These are phyloP conservation scores for Hortiboletus flavorubellus DNA, from an alignment of 768 basidiomycete genomes.

Conservation along the genomic window DNA sequence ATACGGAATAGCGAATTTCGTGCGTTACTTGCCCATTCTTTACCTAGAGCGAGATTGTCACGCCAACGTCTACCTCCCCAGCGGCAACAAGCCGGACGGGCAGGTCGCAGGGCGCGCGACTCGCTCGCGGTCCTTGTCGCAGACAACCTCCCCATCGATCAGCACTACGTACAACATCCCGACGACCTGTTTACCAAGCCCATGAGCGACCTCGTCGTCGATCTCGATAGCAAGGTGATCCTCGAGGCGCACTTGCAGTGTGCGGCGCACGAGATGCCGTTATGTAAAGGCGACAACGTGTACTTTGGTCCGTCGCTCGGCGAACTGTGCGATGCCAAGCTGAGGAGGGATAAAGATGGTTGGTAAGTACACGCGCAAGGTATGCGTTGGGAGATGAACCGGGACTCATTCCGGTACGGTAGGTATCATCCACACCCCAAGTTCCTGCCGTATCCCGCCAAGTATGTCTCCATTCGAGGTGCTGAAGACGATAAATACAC, in stretches of 20 bases:
- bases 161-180: constrained; percentile 68
- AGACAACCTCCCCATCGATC: constrained; percentile 67
- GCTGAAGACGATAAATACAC: constrained; percentile 75
- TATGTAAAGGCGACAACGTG: constrained; percentile 56
- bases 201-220: constrained; percentile 62
- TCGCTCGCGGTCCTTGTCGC: constrained; percentile 73
- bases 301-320: constrained; percentile 70
- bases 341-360: constrained; percentile 71
- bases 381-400: background rate
- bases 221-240: constrained; percentile 69
- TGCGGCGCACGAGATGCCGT: constrained; percentile 82
- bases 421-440: constrained; percentile 85
- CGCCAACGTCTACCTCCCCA: constrained; percentile 24
- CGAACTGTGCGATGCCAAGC: constrained; percentile 56
- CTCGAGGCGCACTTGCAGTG: constrained; percentile 88
- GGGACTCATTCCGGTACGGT: background rate
- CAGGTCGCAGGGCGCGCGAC: constrained; percentile 77
- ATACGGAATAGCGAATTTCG: constrained; percentile 73
- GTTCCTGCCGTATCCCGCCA: constrained; percentile 73
- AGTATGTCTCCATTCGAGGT: constrained; percentile 71
- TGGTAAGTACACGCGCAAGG: constrained; percentile 47
- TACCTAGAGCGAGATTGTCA: background rate
- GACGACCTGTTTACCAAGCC: constrained; percentile 64
- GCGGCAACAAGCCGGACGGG: constrained; percentile 88
- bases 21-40: constrained; percentile 33